A percentile compares a stretch with the other conserved stretches of the same genome.
These are phyloP conservation scores for Ormosia semicastrata DNA, from an alignment of 306 rosid genomes.

Conservation along the genomic window DNA sequence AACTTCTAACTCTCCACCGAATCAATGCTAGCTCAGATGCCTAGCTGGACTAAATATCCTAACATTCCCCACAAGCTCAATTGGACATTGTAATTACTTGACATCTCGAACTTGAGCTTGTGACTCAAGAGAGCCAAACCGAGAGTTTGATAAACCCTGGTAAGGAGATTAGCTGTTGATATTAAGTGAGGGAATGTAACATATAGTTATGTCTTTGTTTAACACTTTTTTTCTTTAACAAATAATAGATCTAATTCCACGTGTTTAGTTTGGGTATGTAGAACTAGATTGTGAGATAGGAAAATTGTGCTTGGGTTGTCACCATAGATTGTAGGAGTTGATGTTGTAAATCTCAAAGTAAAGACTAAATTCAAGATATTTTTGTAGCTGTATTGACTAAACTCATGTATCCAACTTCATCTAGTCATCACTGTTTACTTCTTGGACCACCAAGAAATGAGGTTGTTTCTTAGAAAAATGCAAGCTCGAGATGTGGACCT, in stretches of 20 bases:
- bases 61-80: too few species aligned
- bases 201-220: not conserved
- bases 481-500: not conserved
- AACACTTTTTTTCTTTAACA: not conserved
- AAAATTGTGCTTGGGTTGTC: not conserved
- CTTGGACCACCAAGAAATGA: not conserved
- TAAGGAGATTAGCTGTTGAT: not conserved
- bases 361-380: not conserved
- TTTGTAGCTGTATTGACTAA: not conserved
- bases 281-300: not conserved
- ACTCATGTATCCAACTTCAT: too few species aligned
- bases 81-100: too few species aligned
- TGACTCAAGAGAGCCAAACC: too few species aligned
- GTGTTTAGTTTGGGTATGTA: not conserved
- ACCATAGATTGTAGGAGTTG: not conserved
- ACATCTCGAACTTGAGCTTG: too few species aligned
- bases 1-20: too few species aligned
- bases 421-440: too few species aligned
- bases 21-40: too few species aligned
- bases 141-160: not conserved
- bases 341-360: not conserved
- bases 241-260: not conserved
- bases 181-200: not conserved
- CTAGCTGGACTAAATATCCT: too few species aligned
- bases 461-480: not conserved